Evolutionary conservation across 306 rosid genomes (phyloP).

Genomic region (Fragaria ananassa): DNA sequence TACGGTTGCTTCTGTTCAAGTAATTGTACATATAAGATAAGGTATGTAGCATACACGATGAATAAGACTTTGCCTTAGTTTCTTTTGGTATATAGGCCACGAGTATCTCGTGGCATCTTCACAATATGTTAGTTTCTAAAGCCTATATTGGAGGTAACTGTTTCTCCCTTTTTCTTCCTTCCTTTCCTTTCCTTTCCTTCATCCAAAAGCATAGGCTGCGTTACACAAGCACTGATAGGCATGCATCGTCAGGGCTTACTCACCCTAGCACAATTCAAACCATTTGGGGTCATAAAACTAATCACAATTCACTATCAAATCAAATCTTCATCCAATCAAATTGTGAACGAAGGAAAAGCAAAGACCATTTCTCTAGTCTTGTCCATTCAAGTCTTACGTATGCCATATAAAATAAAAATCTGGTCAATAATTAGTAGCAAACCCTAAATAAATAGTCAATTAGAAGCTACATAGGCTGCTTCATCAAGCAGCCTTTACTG

Average conservation of each 20-base stretch:
- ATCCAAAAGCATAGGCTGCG: background rate
- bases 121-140: background rate
- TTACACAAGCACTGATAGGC: conserved; percentile 3
- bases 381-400: background rate
- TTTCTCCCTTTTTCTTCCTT: background rate
- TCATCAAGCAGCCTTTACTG: background rate
- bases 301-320: background rate
- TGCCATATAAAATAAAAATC: background rate
- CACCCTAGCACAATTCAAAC: conserved; percentile 3
- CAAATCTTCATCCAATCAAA: background rate
- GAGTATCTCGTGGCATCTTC: background rate
- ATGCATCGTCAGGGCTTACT: conserved; percentile 7
- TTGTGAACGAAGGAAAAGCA: background rate
- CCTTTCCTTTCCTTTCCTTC: background rate
- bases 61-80: background rate
- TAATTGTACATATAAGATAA: background rate
- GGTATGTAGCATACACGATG: background rate
- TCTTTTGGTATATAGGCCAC: background rate
- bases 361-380: background rate
- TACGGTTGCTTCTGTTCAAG: background rate
- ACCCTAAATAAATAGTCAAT: background rate
- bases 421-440: background rate
- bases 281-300: background rate
- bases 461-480: background rate
- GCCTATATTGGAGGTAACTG: background rate